Base-by-base conservation (phyloP, 495 filamentous ascomycete genomes). In the Podospora bellae-mahoneyi region DNA sequence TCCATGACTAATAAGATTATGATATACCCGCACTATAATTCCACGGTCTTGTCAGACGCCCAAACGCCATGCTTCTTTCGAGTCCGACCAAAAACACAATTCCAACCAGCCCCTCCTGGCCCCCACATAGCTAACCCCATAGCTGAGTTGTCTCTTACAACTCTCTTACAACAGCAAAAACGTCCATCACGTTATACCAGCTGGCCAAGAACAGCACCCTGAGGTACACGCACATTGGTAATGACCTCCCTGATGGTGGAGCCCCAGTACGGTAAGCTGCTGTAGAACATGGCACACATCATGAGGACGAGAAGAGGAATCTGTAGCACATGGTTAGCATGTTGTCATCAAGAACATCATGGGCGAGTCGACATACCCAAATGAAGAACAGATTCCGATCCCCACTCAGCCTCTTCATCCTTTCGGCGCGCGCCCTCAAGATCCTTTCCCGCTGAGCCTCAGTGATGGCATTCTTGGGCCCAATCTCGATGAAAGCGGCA, bases 351-450 rank as follows among this genome's bases (percentile, higher is more conserved):
- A 6, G 69, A 63, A 62, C 48, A 15, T 56, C 30, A 18, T 23
- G 23, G 7, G 44, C 30, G 9, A 34, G 6, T 10, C 15, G 48
- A 75, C 79, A 73, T 86, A 93, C 92, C 92, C 92, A 96, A 74
- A 96, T 83, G 76, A 93, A 90, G 79, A 90, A 94, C 56, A 96
- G 82, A 75, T 92, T 93, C 71, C 89, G 84, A 75, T 96, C 92
- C 69, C 85, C 88, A 56, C 85, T 86, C 54, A 93, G 79, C 68
- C 84, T 85, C 83, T 93, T 93, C 75, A 93, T 86, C 72, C 89
- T 91, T 68, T 85, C 83, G 39, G 89, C 89, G 75, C 93, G 90
- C 60, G 89, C 90, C 60, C 87, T 83, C 62, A 88, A 78, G 44
- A 93, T 82, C 69, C 90, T 87, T 69, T 90, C 89, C 76, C 91